A percentile compares a stretch with the other conserved stretches of the same genome.
phyloP scores from a whole-genome alignment of 23 red algal genomes.

The Gracilaria vermiculophylla region DNA sequence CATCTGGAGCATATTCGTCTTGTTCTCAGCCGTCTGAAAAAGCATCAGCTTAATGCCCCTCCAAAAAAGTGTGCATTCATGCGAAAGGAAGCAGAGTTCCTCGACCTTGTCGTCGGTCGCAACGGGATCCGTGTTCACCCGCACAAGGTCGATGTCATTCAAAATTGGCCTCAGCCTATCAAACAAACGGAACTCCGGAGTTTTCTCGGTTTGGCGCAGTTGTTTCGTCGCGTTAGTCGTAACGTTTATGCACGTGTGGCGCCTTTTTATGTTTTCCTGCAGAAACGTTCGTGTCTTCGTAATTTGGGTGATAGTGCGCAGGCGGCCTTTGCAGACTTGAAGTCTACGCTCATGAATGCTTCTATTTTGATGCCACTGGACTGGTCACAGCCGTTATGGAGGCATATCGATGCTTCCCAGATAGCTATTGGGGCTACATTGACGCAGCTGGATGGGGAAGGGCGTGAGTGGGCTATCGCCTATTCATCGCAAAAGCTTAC shows the following conservation, averaged over 20 bases:
- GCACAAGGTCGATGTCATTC: neutral
- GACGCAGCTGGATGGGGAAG: neutral
- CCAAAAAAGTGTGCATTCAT: conserved; percentile 22
- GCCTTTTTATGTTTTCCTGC: neutral
- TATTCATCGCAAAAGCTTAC: conserved; percentile 4
- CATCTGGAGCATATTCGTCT: neutral
- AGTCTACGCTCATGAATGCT: neutral
- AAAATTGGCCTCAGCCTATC: conserved; percentile 1
- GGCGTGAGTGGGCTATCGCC: neutral
- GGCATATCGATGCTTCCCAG: conserved; percentile 25
- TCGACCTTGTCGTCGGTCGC: neutral
- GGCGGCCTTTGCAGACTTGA: neutral
- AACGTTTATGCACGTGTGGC: conserved; percentile 3
- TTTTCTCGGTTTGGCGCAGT: conserved; percentile 12
- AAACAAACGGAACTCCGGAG: conserved; percentile 9
- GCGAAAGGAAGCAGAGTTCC: conserved; percentile 1
- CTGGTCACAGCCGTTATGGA: neutral
- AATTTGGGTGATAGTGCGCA: neutral
- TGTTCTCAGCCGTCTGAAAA: neutral
- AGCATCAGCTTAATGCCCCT: neutral
- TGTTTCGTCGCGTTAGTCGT: neutral
- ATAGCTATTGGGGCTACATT: neutral
- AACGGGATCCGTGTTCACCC: conserved; percentile 7
- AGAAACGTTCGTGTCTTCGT: neutral
- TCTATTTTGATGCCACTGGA: neutral